Percentiles rank a stretch among this genome's conserved stretches.
phyloP scores from a whole-genome alignment of 257 asterid species.

The Jaltomata sinuosa region DNA sequence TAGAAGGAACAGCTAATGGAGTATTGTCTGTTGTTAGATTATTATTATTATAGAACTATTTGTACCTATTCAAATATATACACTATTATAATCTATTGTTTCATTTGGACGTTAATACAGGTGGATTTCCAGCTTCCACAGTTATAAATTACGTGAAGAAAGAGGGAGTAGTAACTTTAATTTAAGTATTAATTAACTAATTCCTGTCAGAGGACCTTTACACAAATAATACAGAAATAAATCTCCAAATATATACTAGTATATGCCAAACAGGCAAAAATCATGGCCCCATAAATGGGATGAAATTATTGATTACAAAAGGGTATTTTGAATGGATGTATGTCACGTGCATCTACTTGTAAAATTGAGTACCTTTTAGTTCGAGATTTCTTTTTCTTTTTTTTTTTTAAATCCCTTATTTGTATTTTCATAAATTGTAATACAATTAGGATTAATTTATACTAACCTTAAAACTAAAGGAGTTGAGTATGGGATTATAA shows the following conservation, averaged over 20 bases:
- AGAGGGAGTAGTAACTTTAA: background rate
- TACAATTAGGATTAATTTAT: background rate
- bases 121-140: background rate
- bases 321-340: slow-evolving; percentile 1
- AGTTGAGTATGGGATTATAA: background rate
- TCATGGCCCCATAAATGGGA: slow-evolving; percentile 5
- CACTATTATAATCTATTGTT: background rate
- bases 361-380: background rate
- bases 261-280: background rate
- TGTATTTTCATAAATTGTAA: background rate
- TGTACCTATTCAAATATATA: background rate
- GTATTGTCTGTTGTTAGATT: background rate
- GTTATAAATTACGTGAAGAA: background rate
- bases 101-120: background rate
- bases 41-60: background rate
- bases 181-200: background rate
- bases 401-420: background rate
- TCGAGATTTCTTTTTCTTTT: background rate
- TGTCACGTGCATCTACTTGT: slow-evolving; percentile 1
- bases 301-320: background rate
- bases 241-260: background rate
- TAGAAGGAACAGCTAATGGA: background rate
- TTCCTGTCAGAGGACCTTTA: background rate
- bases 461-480: background rate
- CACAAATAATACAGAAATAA: background rate